These are phyloP conservation scores for Mortierella sp. DNA, from an alignment of 371 early-diverging fungal genomes.

Conservation along the genomic window DNA sequence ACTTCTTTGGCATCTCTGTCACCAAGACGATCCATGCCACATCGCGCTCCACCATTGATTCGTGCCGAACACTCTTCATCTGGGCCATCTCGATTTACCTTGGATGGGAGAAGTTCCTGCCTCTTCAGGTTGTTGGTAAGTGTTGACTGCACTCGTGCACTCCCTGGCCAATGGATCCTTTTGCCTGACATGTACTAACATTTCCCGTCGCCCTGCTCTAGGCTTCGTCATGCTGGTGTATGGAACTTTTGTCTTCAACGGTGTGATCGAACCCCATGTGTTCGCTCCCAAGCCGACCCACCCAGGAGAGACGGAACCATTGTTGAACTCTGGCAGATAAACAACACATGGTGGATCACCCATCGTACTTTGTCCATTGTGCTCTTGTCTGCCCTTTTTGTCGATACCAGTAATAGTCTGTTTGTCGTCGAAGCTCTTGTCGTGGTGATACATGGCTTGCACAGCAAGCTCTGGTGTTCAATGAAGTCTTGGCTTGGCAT, in stretches of 20 bases:
- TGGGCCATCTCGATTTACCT: conserved; percentile 91
- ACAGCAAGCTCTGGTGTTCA: no score
- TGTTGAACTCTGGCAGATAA: conserved; percentile 25
- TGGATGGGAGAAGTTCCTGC: conserved; percentile 94
- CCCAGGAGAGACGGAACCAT: conserved; percentile 29
- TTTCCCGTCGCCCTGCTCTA: not conserved
- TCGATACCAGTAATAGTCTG: no score
- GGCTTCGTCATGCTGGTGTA: conserved; percentile 87
- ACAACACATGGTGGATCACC: no score
- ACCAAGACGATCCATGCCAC: conserved; percentile 89
- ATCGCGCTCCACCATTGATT: conserved; percentile 93
- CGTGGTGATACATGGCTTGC: no score
- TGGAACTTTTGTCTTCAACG: conserved; percentile 94
- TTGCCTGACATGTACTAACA: no score
- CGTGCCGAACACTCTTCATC: conserved; percentile 94
- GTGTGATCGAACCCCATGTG: conserved; percentile 75
- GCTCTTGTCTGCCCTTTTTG: no score
- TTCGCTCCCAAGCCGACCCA: conserved; percentile 43
- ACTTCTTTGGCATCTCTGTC: conserved; percentile 94
- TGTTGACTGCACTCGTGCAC: no score
- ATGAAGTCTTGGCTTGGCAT: no score
- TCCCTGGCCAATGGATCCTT: no score
- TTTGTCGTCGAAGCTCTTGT: no score
- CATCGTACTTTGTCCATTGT: no score
- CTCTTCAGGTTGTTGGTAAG: conserved; percentile 84